Evolutionary conservation across 768 basidiomycete species (phyloP).

Genomic region (Tephrocybe sp.): DNA sequence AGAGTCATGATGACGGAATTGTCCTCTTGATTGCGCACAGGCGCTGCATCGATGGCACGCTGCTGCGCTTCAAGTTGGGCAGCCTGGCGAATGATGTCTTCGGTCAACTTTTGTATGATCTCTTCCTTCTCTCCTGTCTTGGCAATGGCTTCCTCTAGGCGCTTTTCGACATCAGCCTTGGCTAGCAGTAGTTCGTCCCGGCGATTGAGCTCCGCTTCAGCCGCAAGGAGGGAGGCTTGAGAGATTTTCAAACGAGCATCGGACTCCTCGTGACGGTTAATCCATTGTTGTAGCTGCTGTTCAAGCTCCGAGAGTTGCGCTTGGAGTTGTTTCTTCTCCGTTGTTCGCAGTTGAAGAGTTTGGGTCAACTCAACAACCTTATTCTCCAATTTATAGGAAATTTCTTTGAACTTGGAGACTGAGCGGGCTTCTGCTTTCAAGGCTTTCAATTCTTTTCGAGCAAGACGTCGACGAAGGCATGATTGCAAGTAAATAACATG

Average conservation of each 20-base stretch:
- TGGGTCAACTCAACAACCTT: conserved; percentile 99
- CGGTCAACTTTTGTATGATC: conserved; percentile 76
- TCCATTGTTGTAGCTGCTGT: conserved; percentile 84
- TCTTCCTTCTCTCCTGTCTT: conserved; percentile 83
- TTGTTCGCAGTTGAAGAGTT: conserved; percentile 82
- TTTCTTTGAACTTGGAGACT: conserved; percentile 97
- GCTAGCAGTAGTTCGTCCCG: conserved; percentile 72
- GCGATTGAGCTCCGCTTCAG: conserved; percentile 69
- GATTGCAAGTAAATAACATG: conserved; percentile 87
- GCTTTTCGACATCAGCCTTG: conserved; percentile 79
- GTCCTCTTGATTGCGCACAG: conserved; percentile 76
- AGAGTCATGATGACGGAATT: conserved; percentile 83
- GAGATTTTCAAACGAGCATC: conserved; percentile 73
- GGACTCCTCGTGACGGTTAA: conserved; percentile 83
- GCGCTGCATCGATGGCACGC: conserved; percentile 62
- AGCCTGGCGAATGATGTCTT: conserved; percentile 73
- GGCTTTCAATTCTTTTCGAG: conserved; percentile 79
- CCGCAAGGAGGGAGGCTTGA: conserved; percentile 64
- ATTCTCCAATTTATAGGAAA: conserved; percentile 96
- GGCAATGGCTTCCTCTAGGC: conserved; percentile 73
- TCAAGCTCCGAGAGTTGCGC: conserved; percentile 76
- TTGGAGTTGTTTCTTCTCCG: conserved; percentile 88
- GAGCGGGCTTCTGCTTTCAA: conserved; percentile 93
- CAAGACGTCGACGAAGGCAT: conserved; percentile 85
- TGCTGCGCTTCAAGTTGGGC: conserved; percentile 76